Percentiles rank a stretch among this genome's conserved stretches.
These are phyloP conservation scores for Ephemerocybe angulata DNA, from an alignment of 768 basidiomycete genomes.

Conservation along the genomic window DNA sequence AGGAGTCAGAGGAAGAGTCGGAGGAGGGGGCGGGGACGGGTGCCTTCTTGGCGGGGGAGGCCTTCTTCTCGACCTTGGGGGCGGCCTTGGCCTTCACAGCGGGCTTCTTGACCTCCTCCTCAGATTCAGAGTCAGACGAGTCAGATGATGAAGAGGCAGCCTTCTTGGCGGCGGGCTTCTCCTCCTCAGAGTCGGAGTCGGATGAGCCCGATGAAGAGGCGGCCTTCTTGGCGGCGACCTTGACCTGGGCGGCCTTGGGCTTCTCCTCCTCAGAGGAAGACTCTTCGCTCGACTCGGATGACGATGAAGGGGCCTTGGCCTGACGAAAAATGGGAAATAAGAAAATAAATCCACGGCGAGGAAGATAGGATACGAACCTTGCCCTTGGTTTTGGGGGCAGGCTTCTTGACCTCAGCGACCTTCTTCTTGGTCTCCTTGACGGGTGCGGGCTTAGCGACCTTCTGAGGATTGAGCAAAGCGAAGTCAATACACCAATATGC, in stretches of 20 bases:
- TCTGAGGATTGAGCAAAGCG: not conserved
- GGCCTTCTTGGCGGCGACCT: conserved; percentile 37
- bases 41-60: conserved; percentile 12
- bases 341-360: not conserved
- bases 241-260: conserved; percentile 52
- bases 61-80: conserved; percentile 8
- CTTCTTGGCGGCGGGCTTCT: not conserved
- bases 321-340: not conserved
- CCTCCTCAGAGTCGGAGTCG: conserved; percentile 20
- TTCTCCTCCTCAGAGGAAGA: conserved; percentile 50
- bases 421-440: conserved; percentile 32
- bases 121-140: conserved; percentile 16
- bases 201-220: conserved; percentile 35
- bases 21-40: conserved; percentile 19
- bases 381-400: conserved; percentile 11
- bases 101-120: conserved; percentile 20
- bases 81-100: conserved; percentile 14
- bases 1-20: conserved; percentile 14
- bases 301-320: conserved; percentile 11
- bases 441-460: conserved; percentile 15
- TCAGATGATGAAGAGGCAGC: conserved; percentile 10
- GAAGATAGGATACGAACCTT: conserved; percentile 1
- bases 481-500: not conserved
- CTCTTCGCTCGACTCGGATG: conserved; percentile 25
- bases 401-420: conserved; percentile 21